Evolutionary conservation across 2,329 filamentous ascomycete species (phyloP), one percentile per base, ranked within the genome.

Genomic region (Gnomoniopsis smithogilvyi): DNA sequence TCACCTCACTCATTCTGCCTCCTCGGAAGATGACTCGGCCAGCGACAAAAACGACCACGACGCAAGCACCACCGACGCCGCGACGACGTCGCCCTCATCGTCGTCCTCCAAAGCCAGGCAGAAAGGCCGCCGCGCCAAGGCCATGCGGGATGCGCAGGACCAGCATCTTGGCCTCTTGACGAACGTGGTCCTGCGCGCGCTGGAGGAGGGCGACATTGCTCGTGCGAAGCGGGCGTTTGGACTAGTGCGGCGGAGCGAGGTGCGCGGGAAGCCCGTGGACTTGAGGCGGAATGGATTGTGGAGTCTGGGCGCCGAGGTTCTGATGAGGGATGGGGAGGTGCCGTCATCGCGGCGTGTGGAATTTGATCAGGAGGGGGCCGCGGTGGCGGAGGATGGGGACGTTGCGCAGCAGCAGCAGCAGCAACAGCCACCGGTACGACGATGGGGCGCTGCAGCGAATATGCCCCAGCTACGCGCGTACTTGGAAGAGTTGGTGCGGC

Each of bases 301-400:
- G 94, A 88, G 88, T 15, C 81, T 96, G 48, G 92, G 91, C 0
- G 91, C 91, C 2, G 93, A 96, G 73, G 84, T 97, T 21, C 74
- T 96, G 58, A 85, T 96, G 74, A 83, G 89, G 17, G 75, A 80
- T 30, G 80, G 78, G 7, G 76, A 80, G 61, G 68, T 74, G 67
- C 64, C 22, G 19, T 43, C 36, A 22, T 36, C 52, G 50, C 24
- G 50, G 50, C 41, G 41, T 33, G 19, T 47, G 24, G 14, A 48
- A 51, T 51, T 47, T 22, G 56, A 51, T 36, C 22, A 43, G n/a
- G 34, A 46, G n/a, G 10, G 64, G n/a, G 62, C 4, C 26, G 26
- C 26, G 26, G 26, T 30, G 26, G 26, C 26, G 8, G 26, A 30
- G 4, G 4, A 21, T 6, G 30, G 46, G 15, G 12, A 64, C n/a